Conservation (phyloP, 805 yeast species). For the Schwanniomyces occidentalis region DNA sequence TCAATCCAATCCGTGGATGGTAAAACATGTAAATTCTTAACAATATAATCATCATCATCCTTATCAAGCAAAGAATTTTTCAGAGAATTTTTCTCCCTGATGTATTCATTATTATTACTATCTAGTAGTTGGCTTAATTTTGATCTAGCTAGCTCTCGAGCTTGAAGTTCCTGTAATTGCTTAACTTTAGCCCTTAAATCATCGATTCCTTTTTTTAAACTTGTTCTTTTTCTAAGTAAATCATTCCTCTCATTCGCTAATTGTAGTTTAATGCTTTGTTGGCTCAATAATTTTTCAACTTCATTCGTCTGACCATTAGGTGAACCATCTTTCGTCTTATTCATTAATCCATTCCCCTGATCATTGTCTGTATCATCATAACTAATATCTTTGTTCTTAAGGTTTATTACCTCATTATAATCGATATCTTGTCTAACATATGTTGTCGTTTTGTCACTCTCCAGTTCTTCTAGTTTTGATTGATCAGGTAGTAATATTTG, state of each 20-base stretch:
- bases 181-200: slow-evolving; percentile 14
- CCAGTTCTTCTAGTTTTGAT: background rate
- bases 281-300: slow-evolving; percentile 12
- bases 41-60: slow-evolving; percentile 18
- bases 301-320: too few relatives aligned
- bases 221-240: slow-evolving; percentile 18
- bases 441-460: background rate
- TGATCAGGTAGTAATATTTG: background rate
- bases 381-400: background rate
- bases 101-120: slow-evolving; percentile 16
- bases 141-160: slow-evolving; percentile 11
- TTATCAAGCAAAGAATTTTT: background rate
- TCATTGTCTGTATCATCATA: slow-evolving; percentile 3
- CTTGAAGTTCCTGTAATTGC: slow-evolving; percentile 12
- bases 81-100: background rate
- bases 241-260: slow-evolving; percentile 15
- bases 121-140: slow-evolving; percentile 20
- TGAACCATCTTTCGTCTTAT: background rate
- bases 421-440: background rate
- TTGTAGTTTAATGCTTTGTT: slow-evolving; percentile 16
- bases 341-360: slow-evolving; percentile 5
- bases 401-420: background rate
- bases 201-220: slow-evolving; percentile 15
- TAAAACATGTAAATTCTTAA: slow-evolving; percentile 29
- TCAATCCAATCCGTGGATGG: slow-evolving; percentile 36